phyloP scores from a whole-genome alignment of 345 rosid species.

The Camelina hispida region DNA sequence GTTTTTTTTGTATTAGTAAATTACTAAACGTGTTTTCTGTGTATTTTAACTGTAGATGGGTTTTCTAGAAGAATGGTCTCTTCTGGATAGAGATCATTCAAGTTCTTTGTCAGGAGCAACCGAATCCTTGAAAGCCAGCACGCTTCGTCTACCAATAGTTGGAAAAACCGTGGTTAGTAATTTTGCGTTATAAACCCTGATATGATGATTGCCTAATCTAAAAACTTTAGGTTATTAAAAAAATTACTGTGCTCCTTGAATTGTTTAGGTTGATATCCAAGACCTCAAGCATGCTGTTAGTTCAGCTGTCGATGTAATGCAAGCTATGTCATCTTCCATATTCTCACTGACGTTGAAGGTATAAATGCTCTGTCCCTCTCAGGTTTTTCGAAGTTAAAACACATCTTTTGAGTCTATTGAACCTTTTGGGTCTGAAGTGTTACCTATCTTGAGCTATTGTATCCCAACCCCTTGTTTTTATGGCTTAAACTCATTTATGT shows the following conservation, averaged over 20 bases:
- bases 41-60: slow-evolving; percentile 59
- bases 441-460: not conserved
- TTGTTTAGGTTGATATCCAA: slow-evolving; percentile 72
- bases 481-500: not conserved
- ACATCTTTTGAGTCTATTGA: not conserved
- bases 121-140: slow-evolving; percentile 89
- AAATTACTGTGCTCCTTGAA: not conserved
- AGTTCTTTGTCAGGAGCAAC: slow-evolving; percentile 79
- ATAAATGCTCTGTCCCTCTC: slow-evolving; percentile 20
- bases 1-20: not conserved
- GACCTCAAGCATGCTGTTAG: slow-evolving; percentile 84
- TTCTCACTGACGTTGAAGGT: slow-evolving; percentile 74
- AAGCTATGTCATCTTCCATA: slow-evolving; percentile 86
- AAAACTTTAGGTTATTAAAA: not conserved
- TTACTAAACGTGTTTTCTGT: not conserved
- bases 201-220: slow-evolving; percentile 15
- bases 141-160: slow-evolving; percentile 90
- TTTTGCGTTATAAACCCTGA: not conserved
- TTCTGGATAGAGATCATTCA: slow-evolving; percentile 69
- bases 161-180: slow-evolving; percentile 77
- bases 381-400: not conserved
- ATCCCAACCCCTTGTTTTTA: not conserved
- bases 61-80: slow-evolving; percentile 77
- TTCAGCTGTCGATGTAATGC: slow-evolving; percentile 91
- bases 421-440: slow-evolving; percentile 22